Base-by-base conservation (phyloP, 2,329 filamentous ascomycete genomes). In the Capronia americana region DNA sequence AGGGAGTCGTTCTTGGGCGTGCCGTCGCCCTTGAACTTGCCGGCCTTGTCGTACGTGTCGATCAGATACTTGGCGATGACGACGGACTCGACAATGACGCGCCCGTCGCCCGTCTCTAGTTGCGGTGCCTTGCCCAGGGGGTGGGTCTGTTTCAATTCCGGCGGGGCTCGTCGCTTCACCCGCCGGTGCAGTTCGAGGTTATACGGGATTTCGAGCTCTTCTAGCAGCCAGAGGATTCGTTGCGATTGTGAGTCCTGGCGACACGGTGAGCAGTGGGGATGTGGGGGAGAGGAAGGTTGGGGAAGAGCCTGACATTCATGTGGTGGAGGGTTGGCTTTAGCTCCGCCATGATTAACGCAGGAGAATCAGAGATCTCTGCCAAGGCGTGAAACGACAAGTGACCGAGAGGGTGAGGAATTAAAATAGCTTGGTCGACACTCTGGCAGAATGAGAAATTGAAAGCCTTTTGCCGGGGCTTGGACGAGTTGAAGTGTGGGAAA, bases 71-170 rank as follows among this genome's bases (percentile, higher is more conserved):
- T 71, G 0, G 70, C 69, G 24, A 78, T 76, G 14, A 73, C 73
- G 23, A 71, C 60, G n/a, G 70, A 71, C 64, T 78, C 77, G n/a
- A 73, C 69, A 41, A 78, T 70, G 6, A 70, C 60, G 30, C 71
- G 61, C 2, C 72, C 74, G 41, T 74, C 72, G n/a, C 68, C 65
- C 24, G 75, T 74, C 48, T 75, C 70, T 14, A 72, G 61, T 41
- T 69, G 65, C 7, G 93, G 94, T 1, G 92, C 92, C 77, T 96
- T 97, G 67, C 94, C 94, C 4, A 97, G 83, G 0, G 92, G 90
- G 74, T 97, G 93, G 46, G 96, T 81, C 70, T 92, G 83, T 74
- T 90, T 89, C 48, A 97, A 84, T 73, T 91, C 90, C 0, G 86
- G 81, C 1, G 93, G 93, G 17, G 91, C 82, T 30, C 71, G 62